Evolutionary conservation across 75 land plant species (phyloP).

Genomic region (Selaginella tamariscina): DNA sequence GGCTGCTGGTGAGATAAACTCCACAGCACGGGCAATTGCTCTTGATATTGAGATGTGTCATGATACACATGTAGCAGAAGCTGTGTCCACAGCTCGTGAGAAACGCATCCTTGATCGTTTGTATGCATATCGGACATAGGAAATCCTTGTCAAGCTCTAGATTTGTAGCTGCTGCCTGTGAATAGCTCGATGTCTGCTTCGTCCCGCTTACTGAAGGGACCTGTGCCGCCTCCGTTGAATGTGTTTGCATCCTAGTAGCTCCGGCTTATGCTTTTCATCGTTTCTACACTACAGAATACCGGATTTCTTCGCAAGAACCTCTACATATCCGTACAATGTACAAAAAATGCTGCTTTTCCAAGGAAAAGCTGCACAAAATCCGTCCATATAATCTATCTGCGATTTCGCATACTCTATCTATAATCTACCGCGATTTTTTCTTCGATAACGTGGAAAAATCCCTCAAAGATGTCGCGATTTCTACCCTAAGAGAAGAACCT

Average conservation of each 20-base stretch:
- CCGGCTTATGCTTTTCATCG: no score
- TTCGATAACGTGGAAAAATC: no score
- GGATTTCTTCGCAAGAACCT: no score
- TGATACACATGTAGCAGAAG: conserved; percentile 95
- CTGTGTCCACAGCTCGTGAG: conserved; percentile 89
- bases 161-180: not conserved
- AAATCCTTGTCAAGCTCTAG: conserved; percentile 69
- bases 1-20: conserved; percentile 47
- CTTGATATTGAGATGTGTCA: conserved; percentile 80
- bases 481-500: no score
- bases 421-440: no score
- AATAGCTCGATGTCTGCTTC: conserved; percentile 4
- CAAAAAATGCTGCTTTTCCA: no score
- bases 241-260: not conserved
- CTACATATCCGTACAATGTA: no score
- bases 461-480: no score
- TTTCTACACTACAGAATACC: no score
- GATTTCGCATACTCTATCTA: no score
- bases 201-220: conserved; percentile 24
- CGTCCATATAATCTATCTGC: no score
- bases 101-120: conserved; percentile 90
- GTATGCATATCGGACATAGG: conserved; percentile 90
- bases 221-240: not conserved
- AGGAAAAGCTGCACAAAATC: no score
- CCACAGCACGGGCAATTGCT: conserved; percentile 91